Base-by-base conservation (phyloP, 176 grass and related monocot genomes). In the Rhynchospora tenuis region DNA sequence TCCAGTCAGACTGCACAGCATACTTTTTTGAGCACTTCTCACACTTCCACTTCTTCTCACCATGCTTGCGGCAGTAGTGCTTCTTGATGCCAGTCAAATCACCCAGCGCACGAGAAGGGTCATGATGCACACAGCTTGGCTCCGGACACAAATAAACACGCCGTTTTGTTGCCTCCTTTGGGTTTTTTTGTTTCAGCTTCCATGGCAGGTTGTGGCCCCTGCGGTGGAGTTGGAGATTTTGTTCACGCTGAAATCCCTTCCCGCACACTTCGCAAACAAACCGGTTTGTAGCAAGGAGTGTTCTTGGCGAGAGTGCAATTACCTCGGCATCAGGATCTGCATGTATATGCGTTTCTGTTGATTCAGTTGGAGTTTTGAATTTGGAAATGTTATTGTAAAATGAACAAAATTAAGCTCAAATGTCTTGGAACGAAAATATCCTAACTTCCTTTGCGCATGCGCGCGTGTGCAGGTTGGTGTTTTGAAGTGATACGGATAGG, bases 21-120 rank as follows among this genome's bases (percentile, higher is more conserved):
- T 99, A 99, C 85, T 93, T 91, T 85, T 99, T 99, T 80, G 88
- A 89, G 91, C 96, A 99, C 92, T 99, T 99, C 80, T 95, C 96
- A 69, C 96, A 99, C 84, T 95, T 95, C 96, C 96, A 99, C 91
- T 99, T 99, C 91, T 99, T 99, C 91, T 99, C 96, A 59, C 96
- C 96, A 88, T 99, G 96, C 93, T 99, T 99, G 59, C 96, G 96
- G 91, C 91, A 93, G 89, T 61, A 99, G 88, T 99, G 96, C 86
- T 99, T 99, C 88, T 98, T 98, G 91, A 98, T 93, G 0, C 95
- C 95, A 0, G 95, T 98, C 46, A 98, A 86, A 88, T 98, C 95
- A 48, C 95, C 95, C 12, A 98, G 89, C 1, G 95, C 95, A 17
- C 95, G 89, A 1, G 96, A 86, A 9, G 96, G 91, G 47, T 98